These are phyloP conservation scores for Kappamyces sp. DNA, from an alignment of 192 early-diverging fungal genomes.

Conservation along the genomic window DNA sequence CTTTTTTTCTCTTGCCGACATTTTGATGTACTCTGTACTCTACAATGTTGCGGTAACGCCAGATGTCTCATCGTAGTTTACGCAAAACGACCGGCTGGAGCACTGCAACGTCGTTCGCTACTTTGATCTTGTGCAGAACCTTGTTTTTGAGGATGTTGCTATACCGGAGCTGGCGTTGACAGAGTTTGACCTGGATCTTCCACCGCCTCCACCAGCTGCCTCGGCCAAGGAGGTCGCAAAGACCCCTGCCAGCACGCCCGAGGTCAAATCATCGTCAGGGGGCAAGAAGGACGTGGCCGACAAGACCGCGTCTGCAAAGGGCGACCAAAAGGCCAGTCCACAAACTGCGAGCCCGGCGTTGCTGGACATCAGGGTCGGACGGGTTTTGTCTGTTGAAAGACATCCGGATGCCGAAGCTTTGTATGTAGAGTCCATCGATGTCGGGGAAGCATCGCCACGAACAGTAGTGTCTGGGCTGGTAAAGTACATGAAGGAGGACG, in stretches of 20 bases:
- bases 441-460: conserved; percentile 66
- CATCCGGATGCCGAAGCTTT: conserved; percentile 89
- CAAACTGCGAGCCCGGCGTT: conserved; percentile 41
- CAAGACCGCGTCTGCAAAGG: conserved; percentile 36
- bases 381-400: conserved; percentile 67
- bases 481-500: conserved; percentile 74
- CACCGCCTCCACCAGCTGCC: neutral
- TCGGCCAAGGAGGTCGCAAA: conserved; percentile 6
- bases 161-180: neutral
- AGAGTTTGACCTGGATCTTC: conserved; percentile 7
- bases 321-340: conserved; percentile 31
- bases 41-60: conserved; percentile 9
- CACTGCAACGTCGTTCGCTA: conserved; percentile 22
- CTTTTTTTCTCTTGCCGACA: conserved; percentile 19
- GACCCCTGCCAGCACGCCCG: neutral
- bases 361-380: conserved; percentile 86
- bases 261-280: no score
- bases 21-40: conserved; percentile 12
- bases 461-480: conserved; percentile 89
- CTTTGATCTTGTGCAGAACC: conserved; percentile 23
- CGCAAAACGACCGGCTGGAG: conserved; percentile 7
- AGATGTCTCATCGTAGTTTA: conserved; percentile 6
- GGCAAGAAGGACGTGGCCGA: conserved; percentile 29
- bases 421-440: conserved; percentile 86
- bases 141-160: conserved; percentile 14